Evolutionary conservation across 768 basidiomycete genomes (phyloP).

Genomic region (Lactarius hengduanensis): DNA sequence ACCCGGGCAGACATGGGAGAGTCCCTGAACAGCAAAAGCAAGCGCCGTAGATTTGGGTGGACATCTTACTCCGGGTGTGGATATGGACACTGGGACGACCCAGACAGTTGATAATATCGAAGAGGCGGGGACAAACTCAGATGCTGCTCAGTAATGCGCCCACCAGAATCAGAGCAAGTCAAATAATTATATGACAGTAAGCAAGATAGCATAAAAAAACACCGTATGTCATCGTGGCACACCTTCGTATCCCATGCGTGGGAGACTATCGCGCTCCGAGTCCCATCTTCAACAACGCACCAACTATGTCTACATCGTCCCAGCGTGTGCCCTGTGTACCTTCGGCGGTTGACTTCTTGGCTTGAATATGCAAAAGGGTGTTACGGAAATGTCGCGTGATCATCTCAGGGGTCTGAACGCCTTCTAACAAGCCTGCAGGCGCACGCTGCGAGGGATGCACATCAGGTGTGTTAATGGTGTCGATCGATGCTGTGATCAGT

Average conservation of each 20-base stretch:
- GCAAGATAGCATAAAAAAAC: slow-evolving; percentile 23
- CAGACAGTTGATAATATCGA: background rate
- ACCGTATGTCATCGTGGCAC: slow-evolving; percentile 12
- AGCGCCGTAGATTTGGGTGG: background rate
- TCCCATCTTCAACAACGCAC: slow-evolving; percentile 88
- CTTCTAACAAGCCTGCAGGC: slow-evolving; percentile 87
- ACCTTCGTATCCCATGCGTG: slow-evolving; percentile 6
- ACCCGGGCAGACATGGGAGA: background rate
- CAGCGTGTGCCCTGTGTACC: slow-evolving; percentile 53
- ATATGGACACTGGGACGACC: background rate
- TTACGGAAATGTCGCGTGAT: slow-evolving; percentile 93
- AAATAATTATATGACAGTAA: slow-evolving; percentile 19
- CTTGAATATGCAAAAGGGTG: slow-evolving; percentile 78
- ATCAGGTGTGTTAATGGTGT: slow-evolving; percentile 83
- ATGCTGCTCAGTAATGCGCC: slow-evolving; percentile 5
- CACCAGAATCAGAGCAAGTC: background rate
- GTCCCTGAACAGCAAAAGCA: background rate
- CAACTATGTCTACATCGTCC: slow-evolving; percentile 86
- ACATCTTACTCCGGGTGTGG: background rate
- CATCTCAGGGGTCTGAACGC: slow-evolving; percentile 90
- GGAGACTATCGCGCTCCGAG: slow-evolving; percentile 21
- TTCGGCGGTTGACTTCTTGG: slow-evolving; percentile 58
- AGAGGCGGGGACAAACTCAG: background rate
- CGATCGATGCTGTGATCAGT: slow-evolving; percentile 91
- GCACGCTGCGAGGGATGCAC: slow-evolving; percentile 87